These are phyloP conservation scores for Dryadomyces sulphureus DNA, from an alignment of 2,329 filamentous ascomycete species.

Conservation along the genomic window DNA sequence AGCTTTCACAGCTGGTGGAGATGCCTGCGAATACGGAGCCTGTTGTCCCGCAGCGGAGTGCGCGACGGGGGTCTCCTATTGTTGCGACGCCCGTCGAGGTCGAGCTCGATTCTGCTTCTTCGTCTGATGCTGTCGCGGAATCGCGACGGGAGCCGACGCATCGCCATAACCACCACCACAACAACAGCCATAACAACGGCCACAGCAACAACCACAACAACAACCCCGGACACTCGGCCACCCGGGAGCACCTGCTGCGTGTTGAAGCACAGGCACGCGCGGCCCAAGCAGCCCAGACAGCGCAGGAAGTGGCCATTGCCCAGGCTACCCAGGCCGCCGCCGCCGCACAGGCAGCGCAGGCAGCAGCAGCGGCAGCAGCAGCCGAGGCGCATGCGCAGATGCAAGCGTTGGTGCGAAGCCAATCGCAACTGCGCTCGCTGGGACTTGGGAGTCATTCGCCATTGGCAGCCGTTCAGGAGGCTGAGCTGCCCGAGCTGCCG, in stretches of 20 bases:
- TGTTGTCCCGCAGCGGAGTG: conserved; percentile 11
- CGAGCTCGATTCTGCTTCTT: neutral
- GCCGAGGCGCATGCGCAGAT: neutral
- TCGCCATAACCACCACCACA: too few species aligned
- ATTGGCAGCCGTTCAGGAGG: neutral
- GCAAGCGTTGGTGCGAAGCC: neutral
- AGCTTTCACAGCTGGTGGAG: conserved; percentile 18
- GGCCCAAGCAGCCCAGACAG: too few species aligned
- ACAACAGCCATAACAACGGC: too few species aligned
- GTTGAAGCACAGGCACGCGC: neutral
- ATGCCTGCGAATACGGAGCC: conserved; percentile 2
- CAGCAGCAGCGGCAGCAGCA: neutral
- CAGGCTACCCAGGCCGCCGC: too few species aligned
- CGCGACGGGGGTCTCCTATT: conserved; percentile 3
- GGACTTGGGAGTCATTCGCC: neutral
- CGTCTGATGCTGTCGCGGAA: too few species aligned
- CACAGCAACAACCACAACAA: too few species aligned
- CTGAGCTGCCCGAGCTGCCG: conserved; percentile 11
- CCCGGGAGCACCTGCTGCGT: neutral
- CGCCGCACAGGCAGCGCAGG: neutral
- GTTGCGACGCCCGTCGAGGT: neutral
- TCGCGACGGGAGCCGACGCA: too few species aligned
- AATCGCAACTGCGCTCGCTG: neutral
- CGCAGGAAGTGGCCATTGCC: too few species aligned
- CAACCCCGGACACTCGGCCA: too few species aligned